Base-by-base conservation (phyloP, 257 asterid genomes). In the Apocynum venetum region DNA sequence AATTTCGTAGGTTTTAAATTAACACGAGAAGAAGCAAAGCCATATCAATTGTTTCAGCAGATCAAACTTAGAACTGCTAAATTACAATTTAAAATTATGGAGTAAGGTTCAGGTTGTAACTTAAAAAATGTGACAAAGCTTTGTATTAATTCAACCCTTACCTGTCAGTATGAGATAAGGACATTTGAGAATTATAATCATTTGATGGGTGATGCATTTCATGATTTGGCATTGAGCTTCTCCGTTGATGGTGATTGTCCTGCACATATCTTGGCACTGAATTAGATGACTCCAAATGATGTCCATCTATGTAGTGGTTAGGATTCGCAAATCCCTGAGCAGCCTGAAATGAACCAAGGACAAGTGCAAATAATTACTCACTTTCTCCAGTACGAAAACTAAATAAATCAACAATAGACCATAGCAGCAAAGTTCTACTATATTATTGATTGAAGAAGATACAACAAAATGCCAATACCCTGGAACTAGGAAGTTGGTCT, bases 401-500 rank as follows among this genome's bases (percentile, higher is more conserved):
- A 48, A 40, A 19, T 8, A 36, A 41, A 38, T 14, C 19, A 65
- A 35, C 52, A 52, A 65, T 25, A 31, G 7, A 17, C 12, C 15
- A 43, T 13, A 65, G 57, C 15, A 10, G 41, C 11, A 10, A 47
- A n/a, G 76, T 73, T 7, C 40, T 9, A 57, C 31, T 61, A 51
- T 36, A 11, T 35, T 71, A 14, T 43, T 63, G 44, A 53, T 55
- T 31, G 82, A 80, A 15, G 68, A 72, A 56, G 41, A 44, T 57
- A 75, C 46, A 48, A 38, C 17, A 73, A 78, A 78, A 15, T 79
- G 48, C 40, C 35, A 75, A 63, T 88, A 91, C 98, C 97, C 77
- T 78, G 72, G 93, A 84, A 80, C 85, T 81, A 47, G 94, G 90
- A 77, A 82, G 75, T 82, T 88, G 92, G 77, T 82, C 78, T 82